phyloP scores from a whole-genome alignment of 2,329 filamentous ascomycete genomes.

The Fusarium oxysporum region DNA sequence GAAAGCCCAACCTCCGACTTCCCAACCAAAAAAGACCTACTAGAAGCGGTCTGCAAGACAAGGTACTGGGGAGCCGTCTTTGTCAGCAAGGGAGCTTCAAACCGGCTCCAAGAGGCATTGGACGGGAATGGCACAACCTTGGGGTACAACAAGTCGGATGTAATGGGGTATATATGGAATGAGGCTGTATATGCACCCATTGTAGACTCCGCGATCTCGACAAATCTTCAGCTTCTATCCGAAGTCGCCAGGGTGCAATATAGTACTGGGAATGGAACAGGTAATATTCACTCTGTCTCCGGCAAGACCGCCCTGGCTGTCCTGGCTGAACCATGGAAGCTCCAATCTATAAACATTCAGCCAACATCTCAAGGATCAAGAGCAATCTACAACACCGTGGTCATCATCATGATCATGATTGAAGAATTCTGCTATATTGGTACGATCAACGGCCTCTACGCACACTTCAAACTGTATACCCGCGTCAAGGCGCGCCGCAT shows the following conservation, averaged over 20 bases:
- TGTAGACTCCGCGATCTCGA: not conserved
- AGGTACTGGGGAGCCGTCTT: not conserved
- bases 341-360: slow-evolving; percentile 37
- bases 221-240: not conserved
- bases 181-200: not conserved
- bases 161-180: not conserved
- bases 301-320: slow-evolving; percentile 24
- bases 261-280: not conserved
- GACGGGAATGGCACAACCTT: not conserved
- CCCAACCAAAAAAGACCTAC: not conserved
- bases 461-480: slow-evolving; percentile 37
- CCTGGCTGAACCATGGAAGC: slow-evolving; percentile 38
- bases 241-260: not conserved
- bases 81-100: not conserved
- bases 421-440: slow-evolving; percentile 43
- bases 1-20: slow-evolving; percentile 5
- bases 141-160: not conserved
- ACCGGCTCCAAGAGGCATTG: not conserved
- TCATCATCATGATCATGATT: slow-evolving; percentile 41
- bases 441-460: slow-evolving; percentile 39
- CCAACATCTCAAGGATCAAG: slow-evolving; percentile 40
- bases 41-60: not conserved
- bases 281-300: slow-evolving; percentile 10
- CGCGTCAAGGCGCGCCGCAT: not conserved
- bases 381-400: slow-evolving; percentile 41